phyloP scores from a whole-genome alignment of 768 basidiomycete genomes.

The Steccherinum ochraceum region DNA sequence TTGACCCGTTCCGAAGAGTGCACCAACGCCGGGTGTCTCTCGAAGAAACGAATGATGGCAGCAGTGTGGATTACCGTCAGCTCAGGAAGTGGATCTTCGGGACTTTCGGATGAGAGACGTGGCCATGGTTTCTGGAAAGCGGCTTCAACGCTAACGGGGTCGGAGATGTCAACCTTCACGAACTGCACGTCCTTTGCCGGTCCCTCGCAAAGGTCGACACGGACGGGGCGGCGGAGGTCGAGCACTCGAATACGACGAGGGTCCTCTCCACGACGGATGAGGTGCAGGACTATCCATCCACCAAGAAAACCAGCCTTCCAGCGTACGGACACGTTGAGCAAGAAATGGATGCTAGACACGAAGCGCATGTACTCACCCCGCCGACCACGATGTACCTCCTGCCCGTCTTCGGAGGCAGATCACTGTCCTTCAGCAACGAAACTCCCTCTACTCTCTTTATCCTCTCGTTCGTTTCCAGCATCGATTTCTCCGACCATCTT shows the following conservation, averaged over 20 bases:
- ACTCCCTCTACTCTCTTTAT: slow-evolving; percentile 26
- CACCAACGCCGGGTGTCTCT: slow-evolving; percentile 47
- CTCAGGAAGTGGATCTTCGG: slow-evolving; percentile 26
- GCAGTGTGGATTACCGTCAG: slow-evolving; percentile 74
- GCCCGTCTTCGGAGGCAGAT: slow-evolving; percentile 63
- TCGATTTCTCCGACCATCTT: slow-evolving; percentile 41
- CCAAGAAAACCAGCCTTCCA: slow-evolving; percentile 67
- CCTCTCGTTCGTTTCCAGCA: slow-evolving; percentile 30
- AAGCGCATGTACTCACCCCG: slow-evolving; percentile 43
- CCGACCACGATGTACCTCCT: slow-evolving; percentile 73
- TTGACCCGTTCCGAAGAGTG: slow-evolving; percentile 56
- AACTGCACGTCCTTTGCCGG: slow-evolving; percentile 48
- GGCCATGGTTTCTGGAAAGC: slow-evolving; percentile 69
- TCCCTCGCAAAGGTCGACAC: slow-evolving; percentile 49
- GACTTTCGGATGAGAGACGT: slow-evolving; percentile 12
- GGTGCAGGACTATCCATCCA: slow-evolving; percentile 68
- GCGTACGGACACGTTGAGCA: neutral
- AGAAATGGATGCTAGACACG: too few relatives aligned
- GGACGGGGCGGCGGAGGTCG: slow-evolving; percentile 58
- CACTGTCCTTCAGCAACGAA: slow-evolving; percentile 28
- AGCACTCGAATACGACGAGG: slow-evolving; percentile 57
- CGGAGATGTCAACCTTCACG: slow-evolving; percentile 51
- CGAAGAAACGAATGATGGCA: slow-evolving; percentile 74
- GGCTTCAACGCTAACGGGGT: slow-evolving; percentile 43
- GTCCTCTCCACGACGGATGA: slow-evolving; percentile 67